phyloP scores from a whole-genome alignment of 768 basidiomycete species.

The Cystoderma amianthinum region DNA sequence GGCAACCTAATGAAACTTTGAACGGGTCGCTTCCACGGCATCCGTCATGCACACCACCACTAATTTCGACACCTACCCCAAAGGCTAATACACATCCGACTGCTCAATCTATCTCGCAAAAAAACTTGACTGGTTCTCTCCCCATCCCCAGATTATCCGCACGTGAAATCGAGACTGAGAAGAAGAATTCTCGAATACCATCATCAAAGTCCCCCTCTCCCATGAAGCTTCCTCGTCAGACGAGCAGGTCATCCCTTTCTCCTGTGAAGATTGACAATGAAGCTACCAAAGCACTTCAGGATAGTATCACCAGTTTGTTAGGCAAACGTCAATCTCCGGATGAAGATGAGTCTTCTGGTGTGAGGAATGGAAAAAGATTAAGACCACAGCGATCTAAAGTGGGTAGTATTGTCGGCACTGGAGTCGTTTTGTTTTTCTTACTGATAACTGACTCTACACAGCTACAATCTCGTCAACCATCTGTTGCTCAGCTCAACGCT shows the following conservation, averaged over 20 bases:
- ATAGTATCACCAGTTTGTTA: slow-evolving; percentile 60
- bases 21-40: neutral
- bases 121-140: neutral
- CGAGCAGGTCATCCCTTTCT: slow-evolving; percentile 22
- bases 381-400: slow-evolving; percentile 31
- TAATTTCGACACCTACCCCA: too few species aligned
- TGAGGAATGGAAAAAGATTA: slow-evolving; percentile 26
- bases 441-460: slow-evolving; percentile 9
- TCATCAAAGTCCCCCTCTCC: slow-evolving; percentile 56
- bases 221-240: slow-evolving; percentile 31
- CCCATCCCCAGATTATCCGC: slow-evolving; percentile 6
- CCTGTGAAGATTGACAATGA: slow-evolving; percentile 39
- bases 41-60: slow-evolving; percentile 1
- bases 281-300: slow-evolving; percentile 54
- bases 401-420: slow-evolving; percentile 1
- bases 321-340: slow-evolving; percentile 56
- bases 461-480: slow-evolving; percentile 31
- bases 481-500: slow-evolving; percentile 17
- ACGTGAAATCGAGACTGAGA: slow-evolving; percentile 16
- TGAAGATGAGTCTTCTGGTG: slow-evolving; percentile 21
- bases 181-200: slow-evolving; percentile 32
- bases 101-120: neutral
- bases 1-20: slow-evolving; percentile 18
- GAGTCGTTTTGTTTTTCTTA: too few species aligned
- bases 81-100: neutral